Evolutionary conservation across 176 grass and related monocot genomes (phyloP).

Genomic region (Pharus latifolius): DNA sequence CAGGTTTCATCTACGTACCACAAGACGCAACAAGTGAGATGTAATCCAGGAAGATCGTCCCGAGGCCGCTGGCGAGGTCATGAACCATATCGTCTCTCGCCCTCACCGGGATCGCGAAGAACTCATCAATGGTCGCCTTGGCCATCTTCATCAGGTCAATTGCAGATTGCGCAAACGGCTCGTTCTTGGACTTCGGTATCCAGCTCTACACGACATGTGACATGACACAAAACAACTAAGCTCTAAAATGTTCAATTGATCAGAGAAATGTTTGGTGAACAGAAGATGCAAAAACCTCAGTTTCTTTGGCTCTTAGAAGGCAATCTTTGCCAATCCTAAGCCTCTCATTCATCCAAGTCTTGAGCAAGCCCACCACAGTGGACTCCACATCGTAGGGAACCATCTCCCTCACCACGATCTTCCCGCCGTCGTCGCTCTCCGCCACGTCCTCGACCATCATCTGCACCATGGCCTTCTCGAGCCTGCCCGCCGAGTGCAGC

Average conservation of each 20-base stretch:
- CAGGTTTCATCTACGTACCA: conserved; percentile 16
- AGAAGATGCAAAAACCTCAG: conserved; percentile 38
- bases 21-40: conserved; percentile 70
- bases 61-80: conserved; percentile 57
- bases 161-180: conserved; percentile 67
- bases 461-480: conserved; percentile 67
- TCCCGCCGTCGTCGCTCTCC: conserved; percentile 49
- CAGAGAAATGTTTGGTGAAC: not conserved
- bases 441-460: conserved; percentile 53
- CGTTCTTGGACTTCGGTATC: conserved; percentile 60
- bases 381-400: conserved; percentile 63
- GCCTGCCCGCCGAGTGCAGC: conserved; percentile 59
- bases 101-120: conserved; percentile 65
- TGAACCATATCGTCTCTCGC: conserved; percentile 61
- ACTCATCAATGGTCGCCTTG: conserved; percentile 70
- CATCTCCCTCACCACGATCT: conserved; percentile 44
- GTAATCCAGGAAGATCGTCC: conserved; percentile 58
- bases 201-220: conserved; percentile 42
- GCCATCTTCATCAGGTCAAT: conserved; percentile 80
- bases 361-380: conserved; percentile 47
- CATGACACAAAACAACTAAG: not conserved
- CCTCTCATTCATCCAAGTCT: conserved; percentile 73
- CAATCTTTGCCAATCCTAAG: conserved; percentile 55
- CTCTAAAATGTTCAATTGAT: too few relatives aligned
- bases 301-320: conserved; percentile 64